phyloP scores from a whole-genome alignment of 148 eudicot species.

The Rhododendron molle region DNA sequence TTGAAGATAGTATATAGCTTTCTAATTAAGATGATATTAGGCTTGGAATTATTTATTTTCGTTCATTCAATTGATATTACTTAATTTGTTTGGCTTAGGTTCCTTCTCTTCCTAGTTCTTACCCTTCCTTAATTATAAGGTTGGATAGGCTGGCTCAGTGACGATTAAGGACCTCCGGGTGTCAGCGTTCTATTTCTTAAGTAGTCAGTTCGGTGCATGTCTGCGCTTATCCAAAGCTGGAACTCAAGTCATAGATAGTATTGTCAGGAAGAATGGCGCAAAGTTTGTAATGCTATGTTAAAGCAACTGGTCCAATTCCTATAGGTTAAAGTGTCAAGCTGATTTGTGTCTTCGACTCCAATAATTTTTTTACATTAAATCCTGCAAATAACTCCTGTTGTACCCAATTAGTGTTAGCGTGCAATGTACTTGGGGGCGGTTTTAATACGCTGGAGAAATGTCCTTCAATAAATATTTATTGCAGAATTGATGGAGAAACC shows the following conservation, averaged over 20 bases:
- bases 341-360: neutral
- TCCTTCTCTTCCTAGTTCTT: neutral
- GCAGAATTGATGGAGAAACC: constrained; percentile 76
- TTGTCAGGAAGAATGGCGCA: neutral
- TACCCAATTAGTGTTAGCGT: neutral
- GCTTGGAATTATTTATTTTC: neutral
- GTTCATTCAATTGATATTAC: neutral
- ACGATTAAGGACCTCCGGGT: neutral
- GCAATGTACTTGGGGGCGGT: neutral
- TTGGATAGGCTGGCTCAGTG: neutral
- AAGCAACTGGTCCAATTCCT: neutral
- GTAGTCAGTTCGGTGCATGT: neutral
- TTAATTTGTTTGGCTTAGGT: neutral
- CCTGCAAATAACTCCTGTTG: neutral
- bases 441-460: neutral
- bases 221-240: neutral
- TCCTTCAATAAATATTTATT: constrained; percentile 15
- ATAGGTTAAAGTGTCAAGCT: neutral
- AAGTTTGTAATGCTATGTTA: neutral
- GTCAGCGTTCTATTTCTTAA: neutral
- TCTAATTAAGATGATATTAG: neutral
- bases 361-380: neutral
- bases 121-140: neutral
- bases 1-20: neutral
- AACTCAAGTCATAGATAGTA: neutral